Evolutionary conservation across 345 rosid genomes (phyloP), one percentile per base, ranked within the genome.

Genomic region (Rhizophora mangle): DNA sequence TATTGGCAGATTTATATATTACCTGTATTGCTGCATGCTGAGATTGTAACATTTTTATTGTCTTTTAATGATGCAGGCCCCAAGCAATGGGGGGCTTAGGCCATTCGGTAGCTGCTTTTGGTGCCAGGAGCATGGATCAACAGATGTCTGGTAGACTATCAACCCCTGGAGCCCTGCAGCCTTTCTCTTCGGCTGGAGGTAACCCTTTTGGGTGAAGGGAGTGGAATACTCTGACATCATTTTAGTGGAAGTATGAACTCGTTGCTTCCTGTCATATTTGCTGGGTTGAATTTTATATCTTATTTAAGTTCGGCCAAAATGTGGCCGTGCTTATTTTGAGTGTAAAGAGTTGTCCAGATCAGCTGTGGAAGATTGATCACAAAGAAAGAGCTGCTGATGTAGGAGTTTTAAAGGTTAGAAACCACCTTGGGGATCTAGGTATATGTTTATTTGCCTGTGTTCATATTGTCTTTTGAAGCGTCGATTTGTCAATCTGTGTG

Each of bases 121-220:
- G 82, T 71, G 51, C 74, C 67, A 57, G 68, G 69, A 86, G 83
- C 72, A 62, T 82, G 60, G 81, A 84, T 74, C 86, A 84, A 66
- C 87, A 71, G 68, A 36, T 68, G 63, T 71, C 67, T 29, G 85
- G 85, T 59, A 82, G 84, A 24, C 83, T 75, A 60, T 65, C 84
- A 6, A 82, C 82, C 26, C 76, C 88, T 26, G 67, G 82, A 37
- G 6, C 86, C 30, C 69, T 63, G 0, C 81, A 72, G 36, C 82
- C 88, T 47, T 89, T 73, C 68, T 67, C 91, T 31, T 82, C 88
- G 10, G 76, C 73, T 19, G 85, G 92, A 59, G 88, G 90, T 26
- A 89, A 86, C 79, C 90, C 96, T n/a, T 86, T 87, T 70, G 90
- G 89, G 39, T 87, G 80, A 84, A 70, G n/a, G 4, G 19, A 57